These are phyloP conservation scores for Pyronema omphalodes DNA, from an alignment of 495 filamentous ascomycete genomes.

Conservation along the genomic window DNA sequence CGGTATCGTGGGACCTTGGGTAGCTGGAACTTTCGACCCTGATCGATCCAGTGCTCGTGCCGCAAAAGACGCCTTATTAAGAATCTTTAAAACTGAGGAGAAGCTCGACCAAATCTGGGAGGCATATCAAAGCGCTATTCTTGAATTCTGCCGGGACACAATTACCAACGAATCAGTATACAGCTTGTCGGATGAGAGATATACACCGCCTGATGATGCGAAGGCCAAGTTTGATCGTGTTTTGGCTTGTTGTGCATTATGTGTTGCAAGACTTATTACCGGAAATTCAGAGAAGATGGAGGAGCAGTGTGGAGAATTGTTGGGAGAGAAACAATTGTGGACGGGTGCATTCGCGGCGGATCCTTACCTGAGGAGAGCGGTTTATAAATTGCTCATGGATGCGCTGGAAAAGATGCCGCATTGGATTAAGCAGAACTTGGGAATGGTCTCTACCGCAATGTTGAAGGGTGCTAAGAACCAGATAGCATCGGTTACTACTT, in stretches of 20 bases:
- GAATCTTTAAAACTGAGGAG: slow-evolving; percentile 57
- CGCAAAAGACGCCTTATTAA: slow-evolving; percentile 52
- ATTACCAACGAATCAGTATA: slow-evolving; percentile 53
- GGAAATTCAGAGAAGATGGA: slow-evolving; percentile 29
- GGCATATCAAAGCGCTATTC: slow-evolving; percentile 51
- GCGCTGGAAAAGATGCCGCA: slow-evolving; percentile 39
- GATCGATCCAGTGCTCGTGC: slow-evolving; percentile 54
- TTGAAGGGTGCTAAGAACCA: slow-evolving; percentile 52
- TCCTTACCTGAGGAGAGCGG: slow-evolving; percentile 46
- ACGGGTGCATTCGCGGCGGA: slow-evolving; percentile 49
- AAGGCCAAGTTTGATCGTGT: slow-evolving; percentile 69
- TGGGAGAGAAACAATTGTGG: slow-evolving; percentile 57
- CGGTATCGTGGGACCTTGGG: slow-evolving; percentile 64
- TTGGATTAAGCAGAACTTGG: slow-evolving; percentile 32
- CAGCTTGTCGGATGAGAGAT: slow-evolving; percentile 76
- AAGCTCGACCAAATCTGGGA: slow-evolving; percentile 60
- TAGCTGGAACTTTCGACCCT: slow-evolving; percentile 69
- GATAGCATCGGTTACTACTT: slow-evolving; percentile 50
- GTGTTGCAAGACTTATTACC: background rate
- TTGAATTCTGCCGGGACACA: slow-evolving; percentile 64
- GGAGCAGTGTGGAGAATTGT: slow-evolving; percentile 34
- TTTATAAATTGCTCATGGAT: slow-evolving; percentile 48
- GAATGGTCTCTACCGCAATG: slow-evolving; percentile 40
- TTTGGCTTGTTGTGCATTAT: slow-evolving; percentile 36
- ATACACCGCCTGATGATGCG: slow-evolving; percentile 64